Conservation (phyloP, 495 filamentous ascomycete species). For the Lasiosphaeris hirsuta region DNA sequence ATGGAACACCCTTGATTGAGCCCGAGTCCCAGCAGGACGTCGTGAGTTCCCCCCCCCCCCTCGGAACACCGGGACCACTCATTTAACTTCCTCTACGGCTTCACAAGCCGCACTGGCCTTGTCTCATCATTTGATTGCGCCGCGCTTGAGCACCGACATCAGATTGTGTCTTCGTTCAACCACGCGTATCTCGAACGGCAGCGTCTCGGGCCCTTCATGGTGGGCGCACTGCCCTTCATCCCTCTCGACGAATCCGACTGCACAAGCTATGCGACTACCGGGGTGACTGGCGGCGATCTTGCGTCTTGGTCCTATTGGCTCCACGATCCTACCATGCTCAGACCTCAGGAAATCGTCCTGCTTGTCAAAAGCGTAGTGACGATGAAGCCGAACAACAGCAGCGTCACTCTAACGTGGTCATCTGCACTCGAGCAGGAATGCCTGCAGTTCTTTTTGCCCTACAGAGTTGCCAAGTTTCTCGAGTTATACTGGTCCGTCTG, state of each 20-base stretch:
- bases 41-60: neutral
- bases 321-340: constrained; percentile 23
- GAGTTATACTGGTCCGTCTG: constrained; percentile 33
- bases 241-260: neutral
- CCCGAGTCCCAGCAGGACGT: neutral
- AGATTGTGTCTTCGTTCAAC: constrained; percentile 24
- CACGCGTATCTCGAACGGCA: constrained; percentile 19
- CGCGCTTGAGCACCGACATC: constrained; percentile 23
- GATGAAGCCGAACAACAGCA: constrained; percentile 25
- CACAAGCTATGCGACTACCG: neutral
- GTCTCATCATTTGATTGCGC: constrained; percentile 32
- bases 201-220: neutral
- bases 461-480: constrained; percentile 27
- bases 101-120: constrained; percentile 29
- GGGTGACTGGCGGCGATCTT: neutral
- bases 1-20: neutral
- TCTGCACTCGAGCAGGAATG: constrained; percentile 25
- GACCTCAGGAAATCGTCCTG: constrained; percentile 27
- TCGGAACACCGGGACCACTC: constrained; percentile 22
- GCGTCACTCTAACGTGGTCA: constrained; percentile 25
- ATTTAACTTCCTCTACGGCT: constrained; percentile 27
- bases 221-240: neutral
- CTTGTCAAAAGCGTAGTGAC: constrained; percentile 24
- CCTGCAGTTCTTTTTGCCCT: constrained; percentile 28
- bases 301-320: constrained; percentile 21